phyloP scores from a whole-genome alignment of 371 early-diverging fungal species.

The Mucor saturninus region DNA sequence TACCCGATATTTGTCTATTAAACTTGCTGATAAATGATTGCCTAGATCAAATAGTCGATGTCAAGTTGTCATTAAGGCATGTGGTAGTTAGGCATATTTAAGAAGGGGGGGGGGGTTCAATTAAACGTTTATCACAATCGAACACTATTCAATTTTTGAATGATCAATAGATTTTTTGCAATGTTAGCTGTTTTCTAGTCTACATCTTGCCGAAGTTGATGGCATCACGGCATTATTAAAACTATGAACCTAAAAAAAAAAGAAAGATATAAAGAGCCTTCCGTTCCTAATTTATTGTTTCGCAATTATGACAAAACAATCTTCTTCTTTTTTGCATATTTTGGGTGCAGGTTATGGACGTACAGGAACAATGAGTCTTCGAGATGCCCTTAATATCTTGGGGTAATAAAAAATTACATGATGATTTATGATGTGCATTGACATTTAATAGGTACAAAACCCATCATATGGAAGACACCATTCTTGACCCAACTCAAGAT shows the following conservation, averaged over 20 bases:
- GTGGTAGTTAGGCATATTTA: no score
- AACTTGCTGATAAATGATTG: no score
- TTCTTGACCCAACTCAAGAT: constrained; percentile 16
- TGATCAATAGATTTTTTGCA: no score
- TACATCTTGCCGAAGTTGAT: no score
- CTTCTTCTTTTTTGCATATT: constrained; percentile 16
- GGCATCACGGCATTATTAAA: background rate
- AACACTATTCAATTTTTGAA: no score
- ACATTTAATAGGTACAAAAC: constrained; percentile 18
- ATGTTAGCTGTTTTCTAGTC: no score
- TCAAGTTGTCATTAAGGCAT: no score
- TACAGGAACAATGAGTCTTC: constrained; percentile 25
- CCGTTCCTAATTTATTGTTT: background rate
- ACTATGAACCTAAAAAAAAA: background rate
- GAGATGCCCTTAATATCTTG: constrained; percentile 20
- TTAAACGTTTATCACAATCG: no score
- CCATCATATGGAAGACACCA: constrained; percentile 24
- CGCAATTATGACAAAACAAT: background rate
- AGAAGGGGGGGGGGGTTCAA: no score
- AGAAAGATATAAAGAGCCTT: background rate
- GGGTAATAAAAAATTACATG: constrained; percentile 5
- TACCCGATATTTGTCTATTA: no score
- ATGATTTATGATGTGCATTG: background rate
- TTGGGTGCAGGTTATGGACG: constrained; percentile 29
- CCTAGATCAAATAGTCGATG: no score